A percentile compares a stretch with the other conserved stretches of the same genome.
Evolutionary conservation across 768 basidiomycete species (phyloP).

Genomic region (Serendipita vermifera): DNA sequence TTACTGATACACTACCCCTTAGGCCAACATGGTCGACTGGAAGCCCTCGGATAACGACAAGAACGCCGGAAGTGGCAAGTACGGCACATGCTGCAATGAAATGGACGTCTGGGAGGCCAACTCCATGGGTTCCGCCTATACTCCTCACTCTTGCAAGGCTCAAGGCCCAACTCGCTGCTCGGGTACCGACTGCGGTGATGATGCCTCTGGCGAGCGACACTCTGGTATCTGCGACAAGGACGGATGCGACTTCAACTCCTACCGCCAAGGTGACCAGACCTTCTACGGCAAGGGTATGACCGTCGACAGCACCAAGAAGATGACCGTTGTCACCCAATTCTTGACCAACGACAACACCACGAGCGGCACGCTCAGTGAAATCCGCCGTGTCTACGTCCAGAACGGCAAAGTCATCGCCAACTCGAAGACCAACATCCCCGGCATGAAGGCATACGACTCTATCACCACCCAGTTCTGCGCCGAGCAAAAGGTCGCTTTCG

Average conservation of each 20-base stretch:
- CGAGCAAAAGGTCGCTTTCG: conserved; percentile 33
- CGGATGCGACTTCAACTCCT: conserved; percentile 53
- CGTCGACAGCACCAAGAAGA: conserved; percentile 37
- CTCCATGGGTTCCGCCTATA: conserved; percentile 37
- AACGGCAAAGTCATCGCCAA: conserved; percentile 40
- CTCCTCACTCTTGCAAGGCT: conserved; percentile 38
- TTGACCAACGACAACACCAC: conserved; percentile 34
- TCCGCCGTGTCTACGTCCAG: conserved; percentile 44
- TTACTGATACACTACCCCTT: no score
- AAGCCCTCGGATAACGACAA: conserved; percentile 24
- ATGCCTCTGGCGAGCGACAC: conserved; percentile 28
- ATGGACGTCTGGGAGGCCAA: conserved; percentile 54
- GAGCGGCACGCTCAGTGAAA: conserved; percentile 37
- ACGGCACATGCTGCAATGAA: conserved; percentile 44
- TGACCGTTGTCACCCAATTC: conserved; percentile 51
- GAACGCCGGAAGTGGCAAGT: conserved; percentile 35
- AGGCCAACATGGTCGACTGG: conserved; percentile 41
- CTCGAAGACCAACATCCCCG: conserved; percentile 35
- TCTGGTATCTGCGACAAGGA: conserved; percentile 39
- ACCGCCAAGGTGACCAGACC: conserved; percentile 34
- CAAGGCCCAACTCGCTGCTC: conserved; percentile 31
- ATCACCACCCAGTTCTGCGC: conserved; percentile 39
- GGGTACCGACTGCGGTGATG: conserved; percentile 30
- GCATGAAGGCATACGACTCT: conserved; percentile 32
- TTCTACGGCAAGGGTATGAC: conserved; percentile 38